phyloP scores from a whole-genome alignment of 805 yeast species.

The Yamadazyma takamatsuzukensis region DNA sequence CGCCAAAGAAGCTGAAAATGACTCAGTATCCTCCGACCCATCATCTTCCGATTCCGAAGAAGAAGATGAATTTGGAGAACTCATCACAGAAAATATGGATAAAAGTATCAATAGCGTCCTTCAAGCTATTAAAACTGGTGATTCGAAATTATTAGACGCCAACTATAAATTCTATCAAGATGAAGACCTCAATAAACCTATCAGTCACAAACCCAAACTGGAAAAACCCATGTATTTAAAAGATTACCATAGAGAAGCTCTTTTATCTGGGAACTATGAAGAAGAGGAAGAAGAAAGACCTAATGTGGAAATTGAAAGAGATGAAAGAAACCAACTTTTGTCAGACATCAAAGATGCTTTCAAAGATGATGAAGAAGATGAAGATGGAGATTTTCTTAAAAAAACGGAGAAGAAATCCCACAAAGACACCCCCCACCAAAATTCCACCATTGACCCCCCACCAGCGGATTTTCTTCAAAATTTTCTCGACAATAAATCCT shows the following conservation, averaged over 20 bases:
- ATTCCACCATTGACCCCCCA: constrained; percentile 20
- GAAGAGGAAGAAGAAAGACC: constrained; percentile 61
- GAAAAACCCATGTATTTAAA: constrained; percentile 76
- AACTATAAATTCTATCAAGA: constrained; percentile 64
- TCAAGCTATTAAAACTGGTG: constrained; percentile 63
- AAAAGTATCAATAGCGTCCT: constrained; percentile 71
- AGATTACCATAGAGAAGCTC: constrained; percentile 85
- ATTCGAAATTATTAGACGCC: constrained; percentile 64
- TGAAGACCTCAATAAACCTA: too few relatives aligned
- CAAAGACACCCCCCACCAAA: constrained; percentile 34
- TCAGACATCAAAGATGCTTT: constrained; percentile 74
- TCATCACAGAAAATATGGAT: constrained; percentile 83
- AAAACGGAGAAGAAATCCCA: too few relatives aligned
- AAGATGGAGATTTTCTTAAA: constrained; percentile 50
- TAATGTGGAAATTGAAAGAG: constrained; percentile 69
- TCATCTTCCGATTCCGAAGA: constrained; percentile 47
- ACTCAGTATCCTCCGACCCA: constrained; percentile 1
- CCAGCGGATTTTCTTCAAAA: constrained; percentile 58
- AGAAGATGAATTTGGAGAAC: constrained; percentile 90
- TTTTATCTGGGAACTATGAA: constrained; percentile 62
- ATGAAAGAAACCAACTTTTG: constrained; percentile 69
- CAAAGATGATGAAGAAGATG: constrained; percentile 39
- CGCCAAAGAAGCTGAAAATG: constrained; percentile 1
- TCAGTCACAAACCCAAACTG: constrained; percentile 14
- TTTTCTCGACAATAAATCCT: constrained; percentile 74